Base-by-base conservation (phyloP, 768 basidiomycete genomes). In the Hortiboletus campestris region DNA sequence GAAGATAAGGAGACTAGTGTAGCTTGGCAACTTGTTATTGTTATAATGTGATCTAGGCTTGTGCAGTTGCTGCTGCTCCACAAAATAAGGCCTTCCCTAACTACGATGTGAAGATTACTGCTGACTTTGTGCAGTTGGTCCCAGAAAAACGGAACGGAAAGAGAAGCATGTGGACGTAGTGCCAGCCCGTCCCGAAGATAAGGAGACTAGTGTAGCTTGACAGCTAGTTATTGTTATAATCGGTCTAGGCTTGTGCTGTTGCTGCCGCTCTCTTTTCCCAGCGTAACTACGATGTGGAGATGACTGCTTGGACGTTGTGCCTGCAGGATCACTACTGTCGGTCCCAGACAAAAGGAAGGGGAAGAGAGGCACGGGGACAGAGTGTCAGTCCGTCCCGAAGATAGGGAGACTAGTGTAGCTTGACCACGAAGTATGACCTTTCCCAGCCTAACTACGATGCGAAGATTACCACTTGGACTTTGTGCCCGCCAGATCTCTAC, bases 321-420 rank as follows among this genome's bases (percentile, higher is more conserved):
- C n/a, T n/a, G n/a, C n/a, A n/a, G n/a, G n/a, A n/a, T n/a, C n/a
- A n/a, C n/a, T n/a, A 13, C 89, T 91, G 2, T 79, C 87, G 8
- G 91, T 88, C 1, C 91, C 89, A 6, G 89, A 87, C n/a, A 72
- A 90, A 88, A 63, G 85, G 86, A 14, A 78, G 89, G 60, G n/a
- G n/a, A n/a, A n/a, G n/a, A n/a, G n/a, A n/a, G n/a, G n/a, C n/a
- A n/a, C n/a, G n/a, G n/a, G n/a, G n/a, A n/a, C n/a, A n/a, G n/a
- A n/a, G n/a, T n/a, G n/a, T 89, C 6, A 94, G 91, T 65, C 92
- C 91, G 10, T 78, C 79, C n/a, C n/a, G n/a, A n/a, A n/a, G n/a
- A n/a, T n/a, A n/a, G n/a, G n/a, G n/a, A n/a, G n/a, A n/a, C n/a
- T n/a, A n/a, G n/a, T n/a, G n/a, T n/a, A n/a, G n/a, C n/a, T n/a